phyloP scores from a whole-genome alignment of 192 early-diverging fungal genomes.

The Phlyctochytrium arcticum region DNA sequence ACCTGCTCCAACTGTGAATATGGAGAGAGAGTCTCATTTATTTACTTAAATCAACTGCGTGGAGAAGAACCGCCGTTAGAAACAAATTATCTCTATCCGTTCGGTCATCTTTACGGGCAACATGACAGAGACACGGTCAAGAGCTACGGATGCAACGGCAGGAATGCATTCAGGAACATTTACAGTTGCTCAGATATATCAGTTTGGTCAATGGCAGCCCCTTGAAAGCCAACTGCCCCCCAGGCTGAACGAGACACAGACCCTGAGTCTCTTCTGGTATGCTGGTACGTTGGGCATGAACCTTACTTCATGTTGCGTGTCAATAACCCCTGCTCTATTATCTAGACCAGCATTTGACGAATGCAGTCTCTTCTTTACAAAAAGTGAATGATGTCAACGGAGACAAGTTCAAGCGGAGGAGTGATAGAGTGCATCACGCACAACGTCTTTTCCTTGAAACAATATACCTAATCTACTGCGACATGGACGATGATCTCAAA shows the following conservation, averaged over 20 bases:
- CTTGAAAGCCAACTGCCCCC: slow-evolving; percentile 20
- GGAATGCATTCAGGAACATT: too few relatives aligned
- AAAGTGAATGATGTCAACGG: slow-evolving; percentile 15
- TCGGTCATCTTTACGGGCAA: too few relatives aligned
- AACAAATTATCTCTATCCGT: too few relatives aligned
- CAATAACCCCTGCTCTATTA: background rate
- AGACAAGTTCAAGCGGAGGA: slow-evolving; percentile 21
- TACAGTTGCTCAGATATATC: slow-evolving; percentile 40
- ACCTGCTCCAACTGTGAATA: too few relatives aligned
- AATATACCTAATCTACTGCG: slow-evolving; percentile 46
- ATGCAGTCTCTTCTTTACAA: slow-evolving; percentile 19
- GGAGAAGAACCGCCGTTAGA: too few relatives aligned
- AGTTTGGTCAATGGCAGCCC: slow-evolving; percentile 10
- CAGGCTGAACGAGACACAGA: slow-evolving; percentile 38
- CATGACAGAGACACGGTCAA: too few relatives aligned
- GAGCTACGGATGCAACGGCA: too few relatives aligned
- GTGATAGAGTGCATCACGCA: slow-evolving; percentile 54
- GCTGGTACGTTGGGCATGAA: slow-evolving; percentile 24
- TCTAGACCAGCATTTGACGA: slow-evolving; percentile 31
- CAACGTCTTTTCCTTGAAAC: slow-evolving; percentile 53
- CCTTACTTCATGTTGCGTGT: background rate
- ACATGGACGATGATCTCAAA: slow-evolving; percentile 38
- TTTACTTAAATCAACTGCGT: too few relatives aligned
- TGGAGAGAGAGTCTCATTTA: too few relatives aligned
- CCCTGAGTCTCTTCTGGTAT: slow-evolving; percentile 38